Base-by-base conservation (phyloP, 83 land plant genomes). In the Picea abies region DNA sequence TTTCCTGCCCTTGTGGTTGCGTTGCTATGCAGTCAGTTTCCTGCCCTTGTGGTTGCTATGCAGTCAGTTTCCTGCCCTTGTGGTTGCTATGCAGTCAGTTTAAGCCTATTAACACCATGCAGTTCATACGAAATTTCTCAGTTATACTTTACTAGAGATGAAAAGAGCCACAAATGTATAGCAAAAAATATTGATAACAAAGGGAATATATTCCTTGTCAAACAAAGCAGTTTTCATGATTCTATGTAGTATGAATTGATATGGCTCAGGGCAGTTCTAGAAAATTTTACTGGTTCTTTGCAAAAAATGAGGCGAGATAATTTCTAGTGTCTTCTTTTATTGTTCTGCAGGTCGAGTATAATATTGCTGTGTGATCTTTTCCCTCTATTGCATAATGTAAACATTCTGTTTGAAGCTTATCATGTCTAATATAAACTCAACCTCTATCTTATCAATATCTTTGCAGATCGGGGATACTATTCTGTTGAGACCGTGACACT, bases 401-500 rank as follows among this genome's bases (percentile, higher is more conserved):
- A 44, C 44, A 44, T 44, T 44, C 47, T 44, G 47, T 44, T 41
- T 41, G 60, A 56, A 56, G 60, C 60, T 11, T 56, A 56, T 12
- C 15, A 56, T 56, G 60, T 12, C 3, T 12, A 56, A 56, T 56
- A 3, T 56, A 56, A 56, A 56, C 60, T 56, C 4, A 12, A 56
- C 16, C 60, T 56, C 14, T 49, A 49, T 56, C 60, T 56, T 56
- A 56, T 56, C 60, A 3, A 12, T 56, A 12, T 12, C 79, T 94
- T 92, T 87, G 94, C 92, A 22, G 95, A 94, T 86, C 93, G 97
- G 66, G 97, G 97, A 32, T 94, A 94, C 85, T 94, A 94, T 78
- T 94, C 97, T 37, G 95, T 94, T 9, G 97, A 94, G 88, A 94
- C 97, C 25, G 97, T 94, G 58, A 87, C 97, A 66, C 92, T 94